Evolutionary conservation across 108 stramenopile genomes (phyloP).

Genomic region (Skeletonema tropicum): DNA sequence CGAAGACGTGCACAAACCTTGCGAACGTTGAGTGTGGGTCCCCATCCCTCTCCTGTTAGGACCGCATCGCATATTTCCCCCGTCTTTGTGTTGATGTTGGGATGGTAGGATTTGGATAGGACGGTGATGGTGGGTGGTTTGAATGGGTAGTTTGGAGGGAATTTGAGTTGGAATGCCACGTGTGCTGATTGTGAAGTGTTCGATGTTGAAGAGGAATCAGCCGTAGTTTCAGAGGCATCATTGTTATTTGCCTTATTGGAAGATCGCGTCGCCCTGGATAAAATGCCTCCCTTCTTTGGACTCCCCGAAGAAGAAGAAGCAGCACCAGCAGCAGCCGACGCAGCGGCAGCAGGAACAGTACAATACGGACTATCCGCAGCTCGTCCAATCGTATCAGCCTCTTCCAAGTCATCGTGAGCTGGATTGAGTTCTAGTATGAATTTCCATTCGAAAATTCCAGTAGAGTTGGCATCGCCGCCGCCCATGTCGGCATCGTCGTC

Average conservation of each 20-base stretch:
- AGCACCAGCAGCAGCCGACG: not conserved
- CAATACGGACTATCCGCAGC: conserved; percentile 48
- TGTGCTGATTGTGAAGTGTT: conserved; percentile 16
- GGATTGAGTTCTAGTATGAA: conserved; percentile 44
- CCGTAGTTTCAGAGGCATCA: conserved; percentile 7
- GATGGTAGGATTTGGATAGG: conserved; percentile 73
- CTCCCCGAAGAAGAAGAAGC: conserved; percentile 3
- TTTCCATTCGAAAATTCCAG: conserved; percentile 44
- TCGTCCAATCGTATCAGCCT: conserved; percentile 27
- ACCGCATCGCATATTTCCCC: conserved; percentile 78
- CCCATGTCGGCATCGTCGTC: conserved; percentile 27
- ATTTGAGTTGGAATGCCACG: conserved; percentile 50
- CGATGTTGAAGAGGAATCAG: not conserved
- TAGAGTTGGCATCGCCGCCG: not conserved
- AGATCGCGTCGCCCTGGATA: conserved; percentile 28
- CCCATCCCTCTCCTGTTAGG: conserved; percentile 73
- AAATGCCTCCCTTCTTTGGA: conserved; percentile 14
- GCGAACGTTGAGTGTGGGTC: conserved; percentile 53
- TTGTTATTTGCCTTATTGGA: conserved; percentile 17
- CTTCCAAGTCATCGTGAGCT: conserved; percentile 35
- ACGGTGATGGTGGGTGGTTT: conserved; percentile 79
- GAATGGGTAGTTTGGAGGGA: conserved; percentile 59
- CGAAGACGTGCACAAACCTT: conserved; percentile 37
- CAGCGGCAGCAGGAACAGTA: conserved; percentile 4
- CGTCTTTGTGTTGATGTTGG: conserved; percentile 72